These are phyloP conservation scores for Boletus smithii DNA, from an alignment of 1,284 basidiomycete species.

Conservation along the genomic window DNA sequence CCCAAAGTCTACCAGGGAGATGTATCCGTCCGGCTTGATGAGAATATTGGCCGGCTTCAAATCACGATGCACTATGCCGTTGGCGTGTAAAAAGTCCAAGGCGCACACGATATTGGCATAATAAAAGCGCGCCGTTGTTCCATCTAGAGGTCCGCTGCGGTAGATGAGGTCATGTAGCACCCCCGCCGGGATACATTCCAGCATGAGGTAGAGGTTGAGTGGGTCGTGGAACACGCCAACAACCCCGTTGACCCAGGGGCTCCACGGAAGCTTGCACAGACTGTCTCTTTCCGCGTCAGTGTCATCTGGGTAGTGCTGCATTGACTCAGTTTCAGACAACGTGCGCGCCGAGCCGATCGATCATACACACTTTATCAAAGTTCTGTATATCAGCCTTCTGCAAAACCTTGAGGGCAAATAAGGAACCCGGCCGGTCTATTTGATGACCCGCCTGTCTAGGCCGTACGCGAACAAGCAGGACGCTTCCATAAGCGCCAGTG, in stretches of 20 bases:
- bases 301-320: constrained; percentile 23
- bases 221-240: constrained; percentile 44
- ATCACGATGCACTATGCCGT: constrained; percentile 80
- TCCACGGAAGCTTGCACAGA: constrained; percentile 46
- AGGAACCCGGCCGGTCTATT: constrained; percentile 31
- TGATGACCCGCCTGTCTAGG: constrained; percentile 20
- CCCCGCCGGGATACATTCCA: constrained; percentile 47
- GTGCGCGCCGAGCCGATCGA: constrained; percentile 2
- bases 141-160: constrained; percentile 32
- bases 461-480: constrained; percentile 40
- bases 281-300: constrained; percentile 40
- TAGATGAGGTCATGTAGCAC: constrained; percentile 40
- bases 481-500: constrained; percentile 39
- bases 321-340: constrained; percentile 2
- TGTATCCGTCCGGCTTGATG: constrained; percentile 55
- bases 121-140: constrained; percentile 44
- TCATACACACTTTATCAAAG: constrained; percentile 29
- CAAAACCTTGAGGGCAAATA: constrained; percentile 44
- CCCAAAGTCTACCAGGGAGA: constrained; percentile 76
- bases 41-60: constrained; percentile 85
- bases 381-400: constrained; percentile 34
- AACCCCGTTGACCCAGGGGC: constrained; percentile 47
- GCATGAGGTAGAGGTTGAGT: constrained; percentile 45
- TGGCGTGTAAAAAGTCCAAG: constrained; percentile 67
- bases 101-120: constrained; percentile 63